Conservation (phyloP, 1,284 basidiomycete species). For the Sporisorium exsertum region DNA sequence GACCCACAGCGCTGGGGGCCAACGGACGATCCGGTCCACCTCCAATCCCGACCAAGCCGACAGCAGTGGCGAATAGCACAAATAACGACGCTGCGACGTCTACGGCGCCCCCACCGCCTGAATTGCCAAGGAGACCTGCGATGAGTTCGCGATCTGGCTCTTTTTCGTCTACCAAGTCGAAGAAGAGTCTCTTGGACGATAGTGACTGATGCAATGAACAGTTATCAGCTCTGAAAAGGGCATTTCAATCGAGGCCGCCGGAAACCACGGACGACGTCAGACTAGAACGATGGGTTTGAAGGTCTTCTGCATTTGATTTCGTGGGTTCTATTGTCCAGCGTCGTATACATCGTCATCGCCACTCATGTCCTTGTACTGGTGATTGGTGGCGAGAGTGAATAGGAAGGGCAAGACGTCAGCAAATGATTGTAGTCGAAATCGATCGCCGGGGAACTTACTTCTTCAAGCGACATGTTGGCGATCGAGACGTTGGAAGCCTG, state of each 20-base stretch:
- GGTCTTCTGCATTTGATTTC: slow-evolving; percentile 1
- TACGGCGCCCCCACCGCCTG: slow-evolving; percentile 24
- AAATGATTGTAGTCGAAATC: neutral
- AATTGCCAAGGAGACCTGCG: slow-evolving; percentile 37
- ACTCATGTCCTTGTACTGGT: slow-evolving; percentile 53
- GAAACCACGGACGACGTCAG: neutral
- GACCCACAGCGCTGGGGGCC: slow-evolving; percentile 12
- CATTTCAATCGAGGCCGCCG: too few species aligned
- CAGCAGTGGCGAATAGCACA: neutral
- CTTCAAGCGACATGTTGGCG: slow-evolving; percentile 50
- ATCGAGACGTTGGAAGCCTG: slow-evolving; percentile 51
- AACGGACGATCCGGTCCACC: slow-evolving; percentile 29
- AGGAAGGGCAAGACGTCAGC: neutral
- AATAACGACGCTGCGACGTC: neutral
- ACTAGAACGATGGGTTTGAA: neutral
- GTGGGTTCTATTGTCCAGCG: slow-evolving; percentile 35
- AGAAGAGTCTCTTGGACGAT: slow-evolving; percentile 45
- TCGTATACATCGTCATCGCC: slow-evolving; percentile 53
- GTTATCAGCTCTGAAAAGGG: neutral
- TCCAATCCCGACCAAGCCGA: slow-evolving; percentile 44
- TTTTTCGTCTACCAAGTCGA: slow-evolving; percentile 40
- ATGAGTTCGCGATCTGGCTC: slow-evolving; percentile 44
- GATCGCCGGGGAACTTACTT: slow-evolving; percentile 18
- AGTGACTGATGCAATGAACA: slow-evolving; percentile 26
- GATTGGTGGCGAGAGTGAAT: neutral